Evolutionary conservation across 305 asterid species (phyloP).

Genomic region (Fraxinus baroniana): DNA sequence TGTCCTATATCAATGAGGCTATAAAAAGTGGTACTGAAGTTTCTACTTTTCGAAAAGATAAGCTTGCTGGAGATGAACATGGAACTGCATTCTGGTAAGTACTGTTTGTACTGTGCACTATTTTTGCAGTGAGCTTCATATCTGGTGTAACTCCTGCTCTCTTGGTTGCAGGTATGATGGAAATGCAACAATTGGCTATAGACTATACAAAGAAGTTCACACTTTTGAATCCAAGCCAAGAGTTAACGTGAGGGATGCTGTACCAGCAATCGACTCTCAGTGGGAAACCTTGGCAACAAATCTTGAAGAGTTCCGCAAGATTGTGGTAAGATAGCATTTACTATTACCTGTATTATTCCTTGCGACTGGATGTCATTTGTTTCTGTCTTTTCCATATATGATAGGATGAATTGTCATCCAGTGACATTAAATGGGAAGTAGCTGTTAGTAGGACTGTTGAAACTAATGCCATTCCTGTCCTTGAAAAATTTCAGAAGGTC

Average conservation of each 20-base stretch:
- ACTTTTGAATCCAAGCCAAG: constrained; percentile 30
- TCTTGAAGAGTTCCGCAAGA: constrained; percentile 65
- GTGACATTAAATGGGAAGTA: constrained; percentile 58
- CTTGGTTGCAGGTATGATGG: constrained; percentile 75
- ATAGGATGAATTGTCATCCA: constrained; percentile 57
- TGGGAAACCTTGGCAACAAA: constrained; percentile 92
- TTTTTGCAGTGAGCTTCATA: constrained; percentile 14
- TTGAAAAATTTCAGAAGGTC: constrained; percentile 75
- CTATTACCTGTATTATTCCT: constrained; percentile 5
- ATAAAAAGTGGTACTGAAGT: constrained; percentile 49
- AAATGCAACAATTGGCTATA: constrained; percentile 55
- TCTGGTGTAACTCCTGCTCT: constrained; percentile 16
- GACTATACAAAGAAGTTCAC: constrained; percentile 76
- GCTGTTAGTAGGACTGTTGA: constrained; percentile 53
- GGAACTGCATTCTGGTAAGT: constrained; percentile 70
- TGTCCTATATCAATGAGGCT: constrained; percentile 51
- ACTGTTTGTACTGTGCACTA: not conserved
- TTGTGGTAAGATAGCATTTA: constrained; percentile 54
- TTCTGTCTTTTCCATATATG: constrained; percentile 31
- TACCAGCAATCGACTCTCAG: constrained; percentile 37
- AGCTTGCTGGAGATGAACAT: constrained; percentile 66
- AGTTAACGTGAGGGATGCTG: constrained; percentile 30
- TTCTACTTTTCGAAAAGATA: constrained; percentile 56
- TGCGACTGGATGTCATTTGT: constrained; percentile 19
- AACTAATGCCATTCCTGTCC: constrained; percentile 59